Base-by-base conservation (phyloP, 352 stramenopile genomes). In the Phytopythium montanum region DNA sequence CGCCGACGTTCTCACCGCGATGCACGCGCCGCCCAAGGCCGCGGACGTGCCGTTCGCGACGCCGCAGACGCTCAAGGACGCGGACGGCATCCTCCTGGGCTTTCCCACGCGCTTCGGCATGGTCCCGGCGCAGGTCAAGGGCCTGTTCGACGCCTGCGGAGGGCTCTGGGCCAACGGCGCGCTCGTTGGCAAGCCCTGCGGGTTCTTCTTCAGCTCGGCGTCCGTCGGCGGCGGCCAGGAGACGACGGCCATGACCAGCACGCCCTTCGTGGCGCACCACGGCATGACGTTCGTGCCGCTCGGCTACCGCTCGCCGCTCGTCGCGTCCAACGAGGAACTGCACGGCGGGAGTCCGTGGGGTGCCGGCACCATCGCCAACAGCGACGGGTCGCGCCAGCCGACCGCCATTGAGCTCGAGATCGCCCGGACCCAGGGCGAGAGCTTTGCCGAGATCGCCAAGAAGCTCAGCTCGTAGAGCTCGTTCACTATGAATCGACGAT, bases 271-370 rank as follows among this genome's bases (percentile, higher is more conserved):
- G 38, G 66, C 75, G 18, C 86, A 97, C 71, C 83, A 95, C 26
- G 89, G 89, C 41, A 94, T 96, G 81, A 78, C 83, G 31, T 96
- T 95, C 62, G 81, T 97, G 36, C 87, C 88, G 34, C 54, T 92
- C 18, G 88, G 86, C 34, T 84, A 81, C 59, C 72, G 73, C 36
- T 65, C 65, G 3, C 75, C 67, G 0, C 56, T 80, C 25, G 56
- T 84, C 26, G 73, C 68, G 9, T 75, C 74, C 59, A 73, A 83
- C 36, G 67, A 87, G n/a, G 79, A 86, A 51, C 60, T 87, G 18
- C 83, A 90, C 49, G 83, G 81, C 33, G 78, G 72, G 25, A 84
- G 68, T 56, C 70, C 84, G 1, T 96, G 89, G 72, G 86, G 87
- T 29, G 73, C 85, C 21, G 88, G 89, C 21, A 94, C 83, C 10